phyloP scores from a whole-genome alignment of 2,329 filamentous ascomycete species.

The Trichoderma koningii region DNA sequence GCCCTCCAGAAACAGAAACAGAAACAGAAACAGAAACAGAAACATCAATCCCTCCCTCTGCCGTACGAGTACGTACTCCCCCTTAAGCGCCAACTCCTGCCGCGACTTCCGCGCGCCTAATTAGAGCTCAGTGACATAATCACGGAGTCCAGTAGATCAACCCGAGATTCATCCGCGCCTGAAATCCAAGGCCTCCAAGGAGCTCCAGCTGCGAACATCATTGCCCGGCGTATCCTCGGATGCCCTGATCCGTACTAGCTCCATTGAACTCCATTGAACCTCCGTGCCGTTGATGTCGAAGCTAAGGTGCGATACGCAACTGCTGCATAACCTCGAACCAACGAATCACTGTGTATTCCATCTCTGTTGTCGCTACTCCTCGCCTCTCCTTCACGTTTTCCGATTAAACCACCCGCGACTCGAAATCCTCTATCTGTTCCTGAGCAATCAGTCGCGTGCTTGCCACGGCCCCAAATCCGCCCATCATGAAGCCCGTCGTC shows the following conservation, averaged over 20 bases:
- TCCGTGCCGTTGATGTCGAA: not conserved
- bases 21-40: not conserved
- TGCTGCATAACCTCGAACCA: not conserved
- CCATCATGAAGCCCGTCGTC: constrained; percentile 90
- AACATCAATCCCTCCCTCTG: not conserved
- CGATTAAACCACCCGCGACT: not conserved
- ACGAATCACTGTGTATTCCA: not conserved
- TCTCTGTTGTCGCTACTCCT: not conserved
- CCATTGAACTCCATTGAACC: not conserved
- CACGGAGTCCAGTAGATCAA: constrained; percentile 8
- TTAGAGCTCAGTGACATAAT: no score
- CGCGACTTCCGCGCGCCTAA: constrained; percentile 19
- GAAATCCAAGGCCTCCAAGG: constrained; percentile 6
- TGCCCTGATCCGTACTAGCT: not conserved
- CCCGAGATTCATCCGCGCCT: constrained; percentile 7
- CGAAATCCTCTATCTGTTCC: not conserved
- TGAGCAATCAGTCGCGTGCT: not conserved
- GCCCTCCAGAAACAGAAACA: not conserved
- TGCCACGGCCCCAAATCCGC: not conserved
- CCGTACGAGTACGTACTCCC: not conserved
- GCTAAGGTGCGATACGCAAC: not conserved
- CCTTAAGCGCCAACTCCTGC: not conserved
- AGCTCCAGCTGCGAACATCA: not conserved
- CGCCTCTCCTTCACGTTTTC: not conserved
- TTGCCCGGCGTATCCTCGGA: not conserved